Evolutionary conservation across 2,329 filamentous ascomycete species (phyloP), one percentile per base, ranked within the genome.

Genomic region (Trichoderma arundinaceum): DNA sequence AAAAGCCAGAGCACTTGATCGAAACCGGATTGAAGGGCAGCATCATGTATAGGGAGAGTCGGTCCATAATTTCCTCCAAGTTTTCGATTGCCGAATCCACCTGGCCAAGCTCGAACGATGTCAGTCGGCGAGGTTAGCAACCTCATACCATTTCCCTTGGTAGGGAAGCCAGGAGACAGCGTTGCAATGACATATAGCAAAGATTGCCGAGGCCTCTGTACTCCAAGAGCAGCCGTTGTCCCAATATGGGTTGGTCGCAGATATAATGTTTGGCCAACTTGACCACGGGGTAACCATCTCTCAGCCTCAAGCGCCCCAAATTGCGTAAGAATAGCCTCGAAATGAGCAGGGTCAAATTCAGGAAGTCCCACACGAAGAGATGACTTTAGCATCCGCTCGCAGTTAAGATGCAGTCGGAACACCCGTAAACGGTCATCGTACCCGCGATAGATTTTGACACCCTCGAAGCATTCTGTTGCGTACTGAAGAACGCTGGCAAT

Each of bases 11-110:
- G 84, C 64, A 97, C 90, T 83, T 97, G 94, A 74, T 94, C 86
- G 78, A 88, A 97, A 0, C 94, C 94, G 44, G 85, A 80, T 10
- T 80, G 81, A 65, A 88, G 81, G 2, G 94, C 94, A 76, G 94
- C 90, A 22, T 84, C 84, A 54, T 93, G 92, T 2, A 92, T 91
- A 63, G 92, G 83, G 61, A 97, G 83, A 19, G 87, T 89, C n/a
- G 94, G 94, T 0, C 93, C 94, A 77, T 96, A 97, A 82, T 97
- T 97, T 67, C 93, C 94, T 61, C 94, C 94, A 38, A 97, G 86
- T 80, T 97, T 97, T 67, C 92, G 92, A 74, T 90, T 93, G 1
- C 94, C 94, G 77, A 96, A 96, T 7, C 94, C 94, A 67, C 94
- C 94, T 19, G 92, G 92, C 94, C 94, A 97, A 10, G 94, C 93